phyloP scores from a whole-genome alignment of 129 eudicot genomes.

The Flaveria bidentis region DNA sequence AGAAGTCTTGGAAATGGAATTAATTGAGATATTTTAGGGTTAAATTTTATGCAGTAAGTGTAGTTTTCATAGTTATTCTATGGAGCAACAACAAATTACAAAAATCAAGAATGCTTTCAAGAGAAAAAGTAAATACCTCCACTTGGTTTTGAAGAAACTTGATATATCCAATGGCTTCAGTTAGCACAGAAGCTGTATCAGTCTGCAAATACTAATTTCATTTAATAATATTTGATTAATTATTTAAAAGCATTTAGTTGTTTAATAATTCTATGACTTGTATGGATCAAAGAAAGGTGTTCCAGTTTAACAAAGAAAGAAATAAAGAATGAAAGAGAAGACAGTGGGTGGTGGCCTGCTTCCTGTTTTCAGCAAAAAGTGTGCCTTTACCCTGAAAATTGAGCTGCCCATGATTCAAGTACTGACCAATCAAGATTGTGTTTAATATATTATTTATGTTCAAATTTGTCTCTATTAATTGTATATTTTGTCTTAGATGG shows the following conservation, averaged over 20 bases:
- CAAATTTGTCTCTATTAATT: not conserved
- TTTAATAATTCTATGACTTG: not conserved
- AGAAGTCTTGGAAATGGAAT: not conserved
- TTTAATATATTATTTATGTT: conserved; percentile 4
- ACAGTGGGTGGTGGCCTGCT: conserved; percentile 31
- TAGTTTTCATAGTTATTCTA: not conserved
- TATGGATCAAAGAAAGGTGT: conserved; percentile 25
- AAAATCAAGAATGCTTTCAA: not conserved
- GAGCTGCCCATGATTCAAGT: conserved; percentile 32
- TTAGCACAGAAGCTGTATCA: conserved; percentile 84
- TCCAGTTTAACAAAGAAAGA: conserved; percentile 8
- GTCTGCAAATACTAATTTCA: conserved; percentile 53
- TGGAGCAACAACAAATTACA: too few species aligned
- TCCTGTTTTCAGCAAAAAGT: conserved; percentile 13
- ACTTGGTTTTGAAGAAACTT: conserved; percentile 87
- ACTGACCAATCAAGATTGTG: conserved; percentile 16
- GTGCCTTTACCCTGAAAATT: conserved; percentile 22
- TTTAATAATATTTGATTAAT: too few species aligned
- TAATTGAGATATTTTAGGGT: too few species aligned
- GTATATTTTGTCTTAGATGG: not conserved
- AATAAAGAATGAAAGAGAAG: conserved; percentile 9
- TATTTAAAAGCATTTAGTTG: not conserved
- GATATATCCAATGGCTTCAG: conserved; percentile 91
- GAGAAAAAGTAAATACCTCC: conserved; percentile 52
- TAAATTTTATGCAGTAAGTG: too few species aligned